phyloP scores from a whole-genome alignment of 2,329 filamentous ascomycete genomes.

The Phaeophleospora eucalypticola region DNA sequence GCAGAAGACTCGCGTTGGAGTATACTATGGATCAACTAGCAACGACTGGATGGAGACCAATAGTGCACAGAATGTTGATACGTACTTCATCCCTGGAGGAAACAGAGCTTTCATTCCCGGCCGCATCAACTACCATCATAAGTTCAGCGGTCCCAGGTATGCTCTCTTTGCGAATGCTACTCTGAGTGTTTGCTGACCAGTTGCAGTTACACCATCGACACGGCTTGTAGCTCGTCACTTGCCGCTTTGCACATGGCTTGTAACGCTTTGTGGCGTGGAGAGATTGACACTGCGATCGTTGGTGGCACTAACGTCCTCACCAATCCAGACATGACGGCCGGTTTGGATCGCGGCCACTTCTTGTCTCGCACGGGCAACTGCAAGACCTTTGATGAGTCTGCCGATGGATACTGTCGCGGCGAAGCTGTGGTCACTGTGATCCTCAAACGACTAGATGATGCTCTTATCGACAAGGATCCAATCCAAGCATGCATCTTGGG shows the following conservation, averaged over 20 bases:
- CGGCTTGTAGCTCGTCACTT: slow-evolving; percentile 20
- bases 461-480: slow-evolving; percentile 35
- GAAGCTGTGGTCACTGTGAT: slow-evolving; percentile 33
- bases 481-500: slow-evolving; percentile 29
- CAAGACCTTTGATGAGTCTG: slow-evolving; percentile 30
- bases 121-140: slow-evolving; percentile 24
- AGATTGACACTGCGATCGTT: slow-evolving; percentile 8
- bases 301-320: slow-evolving; percentile 13
- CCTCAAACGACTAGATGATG: slow-evolving; percentile 37
- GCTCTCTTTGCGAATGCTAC: too few species aligned
- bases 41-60: slow-evolving; percentile 22
- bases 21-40: slow-evolving; percentile 28
- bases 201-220: slow-evolving; percentile 27
- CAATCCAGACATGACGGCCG: slow-evolving; percentile 11
- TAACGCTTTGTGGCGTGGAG: slow-evolving; percentile 8
- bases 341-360: slow-evolving; percentile 18
- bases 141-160: slow-evolving; percentile 22
- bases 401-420: slow-evolving; percentile 35
- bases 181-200: too few species aligned
- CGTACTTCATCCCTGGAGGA: slow-evolving; percentile 15
- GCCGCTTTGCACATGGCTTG: slow-evolving; percentile 8
- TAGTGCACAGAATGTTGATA: slow-evolving; percentile 21
- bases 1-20: slow-evolving; percentile 27
- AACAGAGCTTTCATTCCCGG: slow-evolving; percentile 9
- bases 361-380: slow-evolving; percentile 18